Conservation (phyloP, 2,329 filamentous ascomycete genomes). For the Penicillium sp. region DNA sequence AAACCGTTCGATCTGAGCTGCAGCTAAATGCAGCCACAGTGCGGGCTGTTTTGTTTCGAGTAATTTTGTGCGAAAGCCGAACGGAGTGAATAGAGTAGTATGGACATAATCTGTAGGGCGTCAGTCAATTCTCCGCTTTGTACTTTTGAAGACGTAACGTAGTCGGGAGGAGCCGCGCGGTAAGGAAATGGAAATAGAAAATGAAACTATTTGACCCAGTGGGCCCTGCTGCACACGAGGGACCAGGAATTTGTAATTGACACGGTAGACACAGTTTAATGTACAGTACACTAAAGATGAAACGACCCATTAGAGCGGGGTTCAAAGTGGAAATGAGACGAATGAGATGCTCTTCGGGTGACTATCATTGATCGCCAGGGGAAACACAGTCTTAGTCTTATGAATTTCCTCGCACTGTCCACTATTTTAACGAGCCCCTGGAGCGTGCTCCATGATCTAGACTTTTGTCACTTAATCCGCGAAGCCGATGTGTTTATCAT, state of each 20-base stretch:
- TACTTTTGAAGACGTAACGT: constrained; percentile 3
- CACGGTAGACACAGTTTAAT: constrained; percentile 2
- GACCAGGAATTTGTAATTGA: neutral
- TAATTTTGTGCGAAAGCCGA: neutral
- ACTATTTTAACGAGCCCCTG: constrained; percentile 1
- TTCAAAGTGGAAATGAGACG: constrained; percentile 27
- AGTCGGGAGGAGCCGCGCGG: constrained; percentile 18
- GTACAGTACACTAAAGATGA: too few relatives aligned
- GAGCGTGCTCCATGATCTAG: constrained; percentile 4
- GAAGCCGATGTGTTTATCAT: neutral
- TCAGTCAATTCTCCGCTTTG: constrained; percentile 18
- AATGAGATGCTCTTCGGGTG: constrained; percentile 8
- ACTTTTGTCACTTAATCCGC: neutral
- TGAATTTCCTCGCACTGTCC: constrained; percentile 5
- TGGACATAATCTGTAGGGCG: too few relatives aligned
- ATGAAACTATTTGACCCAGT: constrained; percentile 2
- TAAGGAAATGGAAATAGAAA: constrained; percentile 11
- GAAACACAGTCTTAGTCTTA: neutral
- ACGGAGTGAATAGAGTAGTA: neutral
- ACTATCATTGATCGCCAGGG: constrained; percentile 1
- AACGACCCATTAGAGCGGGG: constrained; percentile 28
- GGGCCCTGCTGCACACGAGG: neutral
- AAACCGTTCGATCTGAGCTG: neutral
- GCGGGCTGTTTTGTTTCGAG: neutral
- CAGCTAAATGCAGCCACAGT: neutral